phyloP scores from a whole-genome alignment of 2,329 filamentous ascomycete species.

The Daldinia sp. region DNA sequence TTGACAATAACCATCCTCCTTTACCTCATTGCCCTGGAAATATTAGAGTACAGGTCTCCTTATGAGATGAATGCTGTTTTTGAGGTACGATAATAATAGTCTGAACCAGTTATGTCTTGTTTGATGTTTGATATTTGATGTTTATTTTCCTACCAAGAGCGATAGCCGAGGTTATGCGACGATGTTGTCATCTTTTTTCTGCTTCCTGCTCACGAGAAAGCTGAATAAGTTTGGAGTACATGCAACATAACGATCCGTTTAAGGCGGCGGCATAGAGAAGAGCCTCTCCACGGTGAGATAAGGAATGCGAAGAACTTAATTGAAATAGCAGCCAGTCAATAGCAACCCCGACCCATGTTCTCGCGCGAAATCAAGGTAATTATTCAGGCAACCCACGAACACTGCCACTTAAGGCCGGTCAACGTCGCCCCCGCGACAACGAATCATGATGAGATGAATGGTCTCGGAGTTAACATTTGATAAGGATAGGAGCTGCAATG shows the following conservation, averaged over 20 bases:
- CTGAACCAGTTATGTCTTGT: too few relatives aligned
- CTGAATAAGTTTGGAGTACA: constrained; percentile 9
- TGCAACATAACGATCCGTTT: neutral
- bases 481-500: neutral
- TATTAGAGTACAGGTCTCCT: too few relatives aligned
- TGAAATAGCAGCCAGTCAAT: neutral
- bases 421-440: neutral
- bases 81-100: too few relatives aligned
- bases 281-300: constrained; percentile 9
- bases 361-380: neutral
- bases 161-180: neutral
- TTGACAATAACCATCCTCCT: too few relatives aligned
- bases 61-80: too few relatives aligned
- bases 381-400: neutral
- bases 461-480: neutral
- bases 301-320: constrained; percentile 4
- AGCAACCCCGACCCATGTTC: neutral
- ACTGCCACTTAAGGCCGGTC: neutral
- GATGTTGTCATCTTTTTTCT: constrained; percentile 1
- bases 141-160: neutral
- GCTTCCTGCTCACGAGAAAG: constrained; percentile 17
- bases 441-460: neutral
- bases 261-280: constrained; percentile 15
- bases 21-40: too few relatives aligned
- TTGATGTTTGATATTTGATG: neutral